Base-by-base conservation (phyloP, 2,329 filamentous ascomycete species). In the Fusarium heterosporum region DNA sequence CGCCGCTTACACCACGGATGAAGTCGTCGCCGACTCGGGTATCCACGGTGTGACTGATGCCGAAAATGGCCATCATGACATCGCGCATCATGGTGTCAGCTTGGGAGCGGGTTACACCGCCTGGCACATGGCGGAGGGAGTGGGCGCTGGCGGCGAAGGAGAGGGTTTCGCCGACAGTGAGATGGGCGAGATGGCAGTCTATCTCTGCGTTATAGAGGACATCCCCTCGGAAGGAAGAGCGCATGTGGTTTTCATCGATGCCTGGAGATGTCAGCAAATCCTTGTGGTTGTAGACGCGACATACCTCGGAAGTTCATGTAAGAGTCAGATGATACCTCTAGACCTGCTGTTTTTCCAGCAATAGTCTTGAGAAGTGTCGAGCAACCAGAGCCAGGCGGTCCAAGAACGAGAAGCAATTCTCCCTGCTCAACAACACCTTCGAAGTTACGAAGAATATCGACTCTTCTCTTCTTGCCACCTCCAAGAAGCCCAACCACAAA, bases 41-140 rank as follows among this genome's bases (percentile, higher is more conserved):
- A 68, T 91, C 84, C 67, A 86, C 87, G 0, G 91, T 93, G 71
- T 93, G 91, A 8, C 81, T 84, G 57, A 94, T 93, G 4, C 90
- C 90, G 62, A 94, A 93, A 78, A 93, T 92, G 70, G 88, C 90
- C 75, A 93, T 79, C 55, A 93, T 78, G 1, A 90, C 89, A 48
- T 88, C 84, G 10, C 70, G 71, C 63, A 72, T 65, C 66, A 73
- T 74, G 6, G 40, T 70, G 2, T 74, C 69, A 2, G 65, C 65
- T n/a, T 71, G 29, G 0, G 48, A 19, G 2, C 70, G 67, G 0
- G 57, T 55, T 3, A 68, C 63, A 0, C 69, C 72, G 1, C 66
- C 63, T 0, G 67, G 70, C 6, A 87, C 78, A 17, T 89, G 87
- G 2, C 85, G 83, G 0, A 88, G 88, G 1, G 89, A 89, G 53